Conservation (phyloP, 2,329 filamentous ascomycete species). For the Alternaria incomplexa region DNA sequence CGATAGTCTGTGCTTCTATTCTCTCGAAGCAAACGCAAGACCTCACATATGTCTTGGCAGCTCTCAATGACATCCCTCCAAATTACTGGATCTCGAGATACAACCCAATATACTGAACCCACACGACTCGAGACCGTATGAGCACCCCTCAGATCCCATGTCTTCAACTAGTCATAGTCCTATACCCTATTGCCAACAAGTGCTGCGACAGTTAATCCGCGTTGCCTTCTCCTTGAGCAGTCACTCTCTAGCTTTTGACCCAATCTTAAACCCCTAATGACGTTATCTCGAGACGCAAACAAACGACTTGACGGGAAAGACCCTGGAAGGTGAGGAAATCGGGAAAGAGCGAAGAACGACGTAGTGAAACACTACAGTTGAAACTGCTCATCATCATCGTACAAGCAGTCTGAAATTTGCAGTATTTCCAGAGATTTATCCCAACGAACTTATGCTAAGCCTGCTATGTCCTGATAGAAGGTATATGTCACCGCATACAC, state of each 20-base stretch:
- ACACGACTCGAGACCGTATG: neutral
- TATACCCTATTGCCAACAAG: neutral
- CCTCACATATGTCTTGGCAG: neutral
- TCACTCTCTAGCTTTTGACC: rapidly evolving
- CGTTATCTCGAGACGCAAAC: neutral
- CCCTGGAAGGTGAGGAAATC: neutral
- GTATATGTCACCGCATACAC: neutral
- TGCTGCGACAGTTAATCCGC: neutral
- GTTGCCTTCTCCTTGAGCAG: neutral
- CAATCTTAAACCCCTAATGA: neutral
- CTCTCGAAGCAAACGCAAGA: neutral
- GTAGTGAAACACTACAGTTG: neutral
- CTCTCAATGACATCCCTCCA: neutral
- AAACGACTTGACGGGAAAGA: neutral
- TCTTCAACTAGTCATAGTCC: neutral
- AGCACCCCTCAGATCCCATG: neutral
- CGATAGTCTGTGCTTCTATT: neutral
- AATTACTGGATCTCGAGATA: neutral
- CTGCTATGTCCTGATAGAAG: neutral
- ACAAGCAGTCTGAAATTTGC: neutral
- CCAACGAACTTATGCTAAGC: neutral
- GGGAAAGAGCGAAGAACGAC: neutral
- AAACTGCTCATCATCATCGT: neutral
- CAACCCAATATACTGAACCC: neutral
- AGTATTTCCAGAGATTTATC: neutral